Evolutionary conservation across 2,329 filamentous ascomycete genomes (phyloP).

Genomic region (Aspergillus piperis): DNA sequence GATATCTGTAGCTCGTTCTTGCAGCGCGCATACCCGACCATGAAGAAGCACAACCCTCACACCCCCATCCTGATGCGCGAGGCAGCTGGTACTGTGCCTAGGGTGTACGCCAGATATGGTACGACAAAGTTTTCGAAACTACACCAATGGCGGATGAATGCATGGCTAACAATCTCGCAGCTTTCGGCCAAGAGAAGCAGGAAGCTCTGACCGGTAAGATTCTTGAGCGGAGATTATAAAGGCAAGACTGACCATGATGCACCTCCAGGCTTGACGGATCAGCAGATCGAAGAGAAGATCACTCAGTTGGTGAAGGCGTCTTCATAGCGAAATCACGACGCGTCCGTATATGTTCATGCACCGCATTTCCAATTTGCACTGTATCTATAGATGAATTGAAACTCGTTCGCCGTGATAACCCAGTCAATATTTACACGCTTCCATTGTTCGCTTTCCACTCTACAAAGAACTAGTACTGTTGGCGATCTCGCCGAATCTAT

Average conservation of each 20-base stretch:
- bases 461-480: conserved; percentile 29
- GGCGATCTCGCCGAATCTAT: conserved; percentile 49
- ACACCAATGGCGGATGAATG: too few species aligned
- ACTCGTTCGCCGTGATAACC: conserved; percentile 11
- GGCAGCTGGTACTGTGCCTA: conserved; percentile 78
- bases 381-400: conserved; percentile 45
- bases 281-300: conserved; percentile 70
- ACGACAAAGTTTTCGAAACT: conserved; percentile 32
- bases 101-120: conserved; percentile 93
- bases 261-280: conserved; percentile 62
- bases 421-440: conserved; percentile 9
- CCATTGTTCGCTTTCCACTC: conserved; percentile 6
- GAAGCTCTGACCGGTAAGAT: conserved; percentile 60
- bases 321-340: conserved; percentile 31
- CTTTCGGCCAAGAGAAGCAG: conserved; percentile 68
- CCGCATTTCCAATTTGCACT: conserved; percentile 30
- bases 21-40: conserved; percentile 87
- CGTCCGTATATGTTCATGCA: conserved; percentile 29
- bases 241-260: not conserved
- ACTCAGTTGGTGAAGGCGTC: conserved; percentile 61
- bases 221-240: not conserved
- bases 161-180: conserved; percentile 43
- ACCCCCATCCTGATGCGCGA: conserved; percentile 94
- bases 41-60: conserved; percentile 98
- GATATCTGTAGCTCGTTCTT: conserved; percentile 72